These are phyloP conservation scores for Dactylonectria estremocensis DNA, from an alignment of 2,329 filamentous ascomycete species.

Conservation along the genomic window DNA sequence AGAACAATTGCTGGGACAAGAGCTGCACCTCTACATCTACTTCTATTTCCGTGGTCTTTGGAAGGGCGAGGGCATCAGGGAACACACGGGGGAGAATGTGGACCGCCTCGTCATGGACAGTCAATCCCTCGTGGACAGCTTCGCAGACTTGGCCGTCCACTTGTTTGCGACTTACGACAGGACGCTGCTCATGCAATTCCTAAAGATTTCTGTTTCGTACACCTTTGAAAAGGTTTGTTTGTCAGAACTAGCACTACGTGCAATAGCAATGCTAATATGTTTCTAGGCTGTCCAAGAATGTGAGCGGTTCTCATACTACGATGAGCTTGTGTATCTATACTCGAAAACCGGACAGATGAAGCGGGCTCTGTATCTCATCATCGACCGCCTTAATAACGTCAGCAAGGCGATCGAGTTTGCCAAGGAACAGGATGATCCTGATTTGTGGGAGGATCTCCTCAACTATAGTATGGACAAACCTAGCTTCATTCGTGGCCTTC, in stretches of 20 bases:
- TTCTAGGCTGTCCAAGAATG: conserved; percentile 80
- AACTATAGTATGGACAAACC: conserved; percentile 99
- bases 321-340: conserved; percentile 95
- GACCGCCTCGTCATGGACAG: conserved; percentile 73
- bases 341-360: conserved; percentile 97
- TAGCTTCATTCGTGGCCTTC: conserved; percentile 89
- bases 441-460: conserved; percentile 95
- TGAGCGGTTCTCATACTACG: conserved; percentile 84
- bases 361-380: conserved; percentile 91
- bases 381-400: conserved; percentile 92
- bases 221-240: conserved; percentile 79
- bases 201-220: conserved; percentile 88
- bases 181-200: conserved; percentile 85
- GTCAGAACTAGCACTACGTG: too few species aligned
- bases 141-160: conserved; percentile 88
- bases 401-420: conserved; percentile 94
- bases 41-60: conserved; percentile 93
- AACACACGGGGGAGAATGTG: conserved; percentile 67
- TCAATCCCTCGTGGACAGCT: conserved; percentile 82
- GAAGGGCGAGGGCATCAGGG: conserved; percentile 78
- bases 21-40: conserved; percentile 83
- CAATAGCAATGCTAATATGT: conserved; percentile 29
- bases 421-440: conserved; percentile 91
- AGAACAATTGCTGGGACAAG: conserved; percentile 78
- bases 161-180: conserved; percentile 90